Evolutionary conservation across 202 grass and related monocot species (phyloP).

Genomic region (Carex arenaria): DNA sequence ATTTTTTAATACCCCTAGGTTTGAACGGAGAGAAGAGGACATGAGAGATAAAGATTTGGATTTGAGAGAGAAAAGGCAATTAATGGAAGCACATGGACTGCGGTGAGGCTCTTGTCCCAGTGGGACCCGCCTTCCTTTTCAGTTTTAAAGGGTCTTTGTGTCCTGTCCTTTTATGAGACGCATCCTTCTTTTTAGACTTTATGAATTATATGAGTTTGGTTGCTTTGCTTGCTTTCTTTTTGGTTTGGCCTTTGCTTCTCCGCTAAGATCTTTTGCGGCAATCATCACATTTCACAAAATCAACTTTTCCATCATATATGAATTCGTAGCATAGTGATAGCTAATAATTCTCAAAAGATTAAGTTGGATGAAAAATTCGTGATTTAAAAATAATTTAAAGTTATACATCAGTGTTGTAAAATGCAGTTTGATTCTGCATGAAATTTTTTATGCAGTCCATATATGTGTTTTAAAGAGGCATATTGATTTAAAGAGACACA

Average conservation of each 20-base stretch:
- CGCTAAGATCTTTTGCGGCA: conserved; percentile 20
- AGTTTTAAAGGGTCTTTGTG: conserved; percentile 42
- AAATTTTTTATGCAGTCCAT: no score
- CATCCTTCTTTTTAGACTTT: conserved; percentile 45
- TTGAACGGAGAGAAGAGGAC: neutral
- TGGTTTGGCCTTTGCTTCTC: neutral
- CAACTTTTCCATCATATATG: neutral
- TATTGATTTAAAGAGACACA: no score
- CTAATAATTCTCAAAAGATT: no score
- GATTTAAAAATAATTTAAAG: no score
- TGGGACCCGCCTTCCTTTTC: conserved; percentile 37
- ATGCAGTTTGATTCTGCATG: no score
- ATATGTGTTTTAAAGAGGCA: no score
- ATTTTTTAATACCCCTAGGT: no score
- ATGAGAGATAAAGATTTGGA: neutral
- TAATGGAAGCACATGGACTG: conserved; percentile 82
- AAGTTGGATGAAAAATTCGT: no score
- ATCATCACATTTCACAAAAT: neutral
- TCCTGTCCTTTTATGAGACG: conserved; percentile 41
- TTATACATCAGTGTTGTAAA: no score
- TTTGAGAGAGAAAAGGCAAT: conserved; percentile 51
- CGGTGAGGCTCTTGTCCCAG: conserved; percentile 20
- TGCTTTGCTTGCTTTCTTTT: neutral
- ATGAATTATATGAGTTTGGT: neutral
- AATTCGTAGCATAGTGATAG: no score